phyloP scores from a whole-genome alignment of 441 rosid species.

The Hura crepitans region DNA sequence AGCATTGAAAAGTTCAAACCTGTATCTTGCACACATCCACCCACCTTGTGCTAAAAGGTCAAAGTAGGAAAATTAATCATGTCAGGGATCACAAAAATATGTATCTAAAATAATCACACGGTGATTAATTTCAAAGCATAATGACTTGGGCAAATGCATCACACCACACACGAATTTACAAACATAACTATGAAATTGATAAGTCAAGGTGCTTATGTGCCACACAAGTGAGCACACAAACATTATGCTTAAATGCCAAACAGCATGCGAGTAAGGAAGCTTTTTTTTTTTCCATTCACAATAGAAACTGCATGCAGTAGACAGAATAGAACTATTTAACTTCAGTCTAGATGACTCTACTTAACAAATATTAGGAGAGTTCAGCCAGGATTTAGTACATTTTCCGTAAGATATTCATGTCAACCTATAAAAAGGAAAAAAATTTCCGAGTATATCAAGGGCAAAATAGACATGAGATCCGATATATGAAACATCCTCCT shows the following conservation, averaged over 20 bases:
- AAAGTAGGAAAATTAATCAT: background rate
- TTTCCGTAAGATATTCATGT: background rate
- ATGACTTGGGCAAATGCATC: background rate
- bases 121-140: background rate
- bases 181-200: too few species aligned
- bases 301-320: background rate
- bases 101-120: background rate
- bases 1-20: background rate
- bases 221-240: background rate
- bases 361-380: background rate
- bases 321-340: background rate
- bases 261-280: background rate
- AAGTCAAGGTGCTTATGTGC: background rate
- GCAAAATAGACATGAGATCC: background rate
- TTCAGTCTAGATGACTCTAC: background rate
- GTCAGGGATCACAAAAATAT: background rate
- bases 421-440: background rate
- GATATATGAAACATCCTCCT: background rate
- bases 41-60: background rate
- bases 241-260: background rate
- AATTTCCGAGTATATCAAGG: background rate
- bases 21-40: background rate
- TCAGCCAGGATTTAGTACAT: background rate
- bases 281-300: too few species aligned
- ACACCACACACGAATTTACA: too few species aligned